Conservation (phyloP, 2,329 filamentous ascomycete species). For the Aureobasidium sp. region DNA sequence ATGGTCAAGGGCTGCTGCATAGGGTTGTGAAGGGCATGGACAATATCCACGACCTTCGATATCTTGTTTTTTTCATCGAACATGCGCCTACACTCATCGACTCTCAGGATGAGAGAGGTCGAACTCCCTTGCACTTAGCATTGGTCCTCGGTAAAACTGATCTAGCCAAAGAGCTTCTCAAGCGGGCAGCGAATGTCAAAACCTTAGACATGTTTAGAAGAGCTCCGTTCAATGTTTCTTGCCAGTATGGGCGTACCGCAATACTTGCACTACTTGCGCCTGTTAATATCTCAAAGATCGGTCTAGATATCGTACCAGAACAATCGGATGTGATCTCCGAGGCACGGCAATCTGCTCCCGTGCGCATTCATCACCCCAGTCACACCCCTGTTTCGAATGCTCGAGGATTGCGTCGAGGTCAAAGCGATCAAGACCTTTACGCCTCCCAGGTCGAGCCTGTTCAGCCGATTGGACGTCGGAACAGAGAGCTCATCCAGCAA, state of each 20-base stretch:
- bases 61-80: not conserved
- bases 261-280: not conserved
- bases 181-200: not conserved
- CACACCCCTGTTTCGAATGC: too few species aligned
- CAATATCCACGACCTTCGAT: not conserved
- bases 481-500: not conserved
- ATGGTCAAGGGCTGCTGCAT: not conserved
- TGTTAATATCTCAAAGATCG: not conserved
- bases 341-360: not conserved
- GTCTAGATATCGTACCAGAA: not conserved
- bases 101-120: not conserved
- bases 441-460: not conserved
- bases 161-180: not conserved
- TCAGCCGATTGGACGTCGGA: not conserved
- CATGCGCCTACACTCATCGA: not conserved
- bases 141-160: not conserved
- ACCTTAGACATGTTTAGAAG: not conserved
- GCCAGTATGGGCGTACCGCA: not conserved
- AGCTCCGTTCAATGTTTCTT: not conserved
- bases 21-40: not conserved
- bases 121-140: not conserved
- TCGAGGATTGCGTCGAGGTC: too few species aligned
- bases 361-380: too few species aligned
- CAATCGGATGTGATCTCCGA: not conserved
- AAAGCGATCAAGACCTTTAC: too few species aligned